These are phyloP conservation scores for Salix suchowensis DNA, from an alignment of 345 rosid species.

Conservation along the genomic window DNA sequence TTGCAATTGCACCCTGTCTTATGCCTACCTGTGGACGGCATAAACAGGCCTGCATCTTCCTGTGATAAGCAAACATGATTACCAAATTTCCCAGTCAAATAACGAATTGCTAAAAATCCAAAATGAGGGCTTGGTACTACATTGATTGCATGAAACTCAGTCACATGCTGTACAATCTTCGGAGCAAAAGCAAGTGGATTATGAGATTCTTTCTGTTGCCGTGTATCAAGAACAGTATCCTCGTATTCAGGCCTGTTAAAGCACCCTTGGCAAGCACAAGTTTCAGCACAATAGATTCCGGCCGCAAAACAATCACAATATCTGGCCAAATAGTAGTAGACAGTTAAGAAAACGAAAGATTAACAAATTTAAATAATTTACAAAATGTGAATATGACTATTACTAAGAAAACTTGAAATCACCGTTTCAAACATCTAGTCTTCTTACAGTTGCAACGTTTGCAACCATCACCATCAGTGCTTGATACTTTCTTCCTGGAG, in stretches of 20 bases:
- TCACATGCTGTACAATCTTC: constrained; percentile 34
- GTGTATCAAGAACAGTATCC: constrained; percentile 48
- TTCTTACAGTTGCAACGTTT: constrained; percentile 60
- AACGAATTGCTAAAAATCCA: neutral
- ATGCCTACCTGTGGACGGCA: constrained; percentile 50
- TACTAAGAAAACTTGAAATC: constrained; percentile 5
- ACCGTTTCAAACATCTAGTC: constrained; percentile 58
- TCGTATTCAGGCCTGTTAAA: constrained; percentile 51
- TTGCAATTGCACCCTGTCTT: constrained; percentile 69
- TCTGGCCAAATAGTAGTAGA: constrained; percentile 29
- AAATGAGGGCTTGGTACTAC: constrained; percentile 18
- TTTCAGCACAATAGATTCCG: constrained; percentile 48
- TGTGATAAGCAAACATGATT: constrained; percentile 18
- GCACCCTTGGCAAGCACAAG: constrained; percentile 59
- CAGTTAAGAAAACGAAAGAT: neutral
- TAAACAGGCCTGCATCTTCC: constrained; percentile 35
- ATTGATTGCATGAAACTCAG: constrained; percentile 18
- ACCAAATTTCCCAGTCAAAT: neutral
- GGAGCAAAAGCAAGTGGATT: constrained; percentile 71
- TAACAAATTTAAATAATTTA: neutral
- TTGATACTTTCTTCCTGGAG: constrained; percentile 41
- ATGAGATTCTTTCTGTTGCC: constrained; percentile 51
- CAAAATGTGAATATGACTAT: too few relatives aligned
- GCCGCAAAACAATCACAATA: constrained; percentile 73
- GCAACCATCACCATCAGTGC: constrained; percentile 39